Conservation (phyloP, 495 filamentous ascomycete genomes). For the Aspergillus nanangensis region DNA sequence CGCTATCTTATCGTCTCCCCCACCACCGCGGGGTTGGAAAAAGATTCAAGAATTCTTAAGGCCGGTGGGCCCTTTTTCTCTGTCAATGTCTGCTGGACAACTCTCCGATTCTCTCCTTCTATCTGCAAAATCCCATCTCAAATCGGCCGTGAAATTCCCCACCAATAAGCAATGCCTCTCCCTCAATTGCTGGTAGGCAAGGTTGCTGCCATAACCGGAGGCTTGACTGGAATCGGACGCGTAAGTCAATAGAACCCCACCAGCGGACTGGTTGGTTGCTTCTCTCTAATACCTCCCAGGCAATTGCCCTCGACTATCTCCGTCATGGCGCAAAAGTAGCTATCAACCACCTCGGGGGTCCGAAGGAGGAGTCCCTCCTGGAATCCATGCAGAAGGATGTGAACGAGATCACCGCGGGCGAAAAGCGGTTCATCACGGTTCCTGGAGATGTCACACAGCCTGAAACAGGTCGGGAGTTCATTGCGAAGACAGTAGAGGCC, state of each 20-base stretch:
- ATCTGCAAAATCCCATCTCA: too few relatives aligned
- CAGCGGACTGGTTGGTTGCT: neutral
- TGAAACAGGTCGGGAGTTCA: slow-evolving; percentile 53
- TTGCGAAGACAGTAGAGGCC: slow-evolving; percentile 48
- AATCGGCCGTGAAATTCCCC: too few relatives aligned
- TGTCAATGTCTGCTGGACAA: neutral
- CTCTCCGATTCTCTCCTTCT: too few relatives aligned
- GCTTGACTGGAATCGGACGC: slow-evolving; percentile 71
- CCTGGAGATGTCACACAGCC: slow-evolving; percentile 65
- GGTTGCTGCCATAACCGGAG: slow-evolving; percentile 72
- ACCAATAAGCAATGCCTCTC: slow-evolving; percentile 28
- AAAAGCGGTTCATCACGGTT: slow-evolving; percentile 50
- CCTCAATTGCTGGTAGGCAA: slow-evolving; percentile 53
- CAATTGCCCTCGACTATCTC: slow-evolving; percentile 67
- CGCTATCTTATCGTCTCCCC: slow-evolving; percentile 20
- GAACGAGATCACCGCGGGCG: slow-evolving; percentile 25
- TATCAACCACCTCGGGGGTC: slow-evolving; percentile 64
- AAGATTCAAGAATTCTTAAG: too few relatives aligned
- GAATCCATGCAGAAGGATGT: slow-evolving; percentile 50
- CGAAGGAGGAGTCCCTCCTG: slow-evolving; percentile 48
- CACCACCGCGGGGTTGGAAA: slow-evolving; percentile 7
- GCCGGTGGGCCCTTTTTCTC: neutral
- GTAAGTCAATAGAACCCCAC: slow-evolving; percentile 12
- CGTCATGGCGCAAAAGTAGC: slow-evolving; percentile 64
- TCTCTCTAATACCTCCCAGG: slow-evolving; percentile 22